Evolutionary conservation across 495 filamentous ascomycete species (phyloP).

Genomic region (Penicillium arizonense): DNA sequence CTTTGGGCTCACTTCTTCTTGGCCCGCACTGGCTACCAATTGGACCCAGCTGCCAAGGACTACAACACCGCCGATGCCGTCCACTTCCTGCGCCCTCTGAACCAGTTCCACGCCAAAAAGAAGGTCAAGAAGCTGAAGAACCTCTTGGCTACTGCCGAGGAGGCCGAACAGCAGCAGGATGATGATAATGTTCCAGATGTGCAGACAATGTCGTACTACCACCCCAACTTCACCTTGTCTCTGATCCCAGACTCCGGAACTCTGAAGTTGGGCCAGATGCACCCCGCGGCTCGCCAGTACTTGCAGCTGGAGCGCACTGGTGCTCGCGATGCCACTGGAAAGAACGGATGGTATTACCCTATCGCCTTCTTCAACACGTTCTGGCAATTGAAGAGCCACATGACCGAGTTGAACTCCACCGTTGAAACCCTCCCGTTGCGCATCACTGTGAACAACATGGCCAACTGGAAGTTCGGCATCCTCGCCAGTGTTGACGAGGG

Average conservation of each 20-base stretch:
- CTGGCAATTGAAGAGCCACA: slow-evolving; percentile 90
- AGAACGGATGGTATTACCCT: slow-evolving; percentile 97
- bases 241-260: slow-evolving; percentile 79
- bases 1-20: slow-evolving; percentile 93
- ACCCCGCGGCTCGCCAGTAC: slow-evolving; percentile 73
- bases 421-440: slow-evolving; percentile 79
- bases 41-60: slow-evolving; percentile 69
- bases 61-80: slow-evolving; percentile 76
- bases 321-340: slow-evolving; percentile 73
- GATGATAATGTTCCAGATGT: slow-evolving; percentile 54
- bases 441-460: slow-evolving; percentile 77
- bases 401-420: slow-evolving; percentile 90
- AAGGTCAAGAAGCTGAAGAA: slow-evolving; percentile 89
- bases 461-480: slow-evolving; percentile 88
- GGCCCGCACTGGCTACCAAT: slow-evolving; percentile 63
- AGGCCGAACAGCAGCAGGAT: slow-evolving; percentile 47
- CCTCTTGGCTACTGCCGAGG: slow-evolving; percentile 61
- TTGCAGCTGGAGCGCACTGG: slow-evolving; percentile 71
- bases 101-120: slow-evolving; percentile 88
- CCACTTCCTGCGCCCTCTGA: slow-evolving; percentile 82
- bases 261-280: slow-evolving; percentile 61
- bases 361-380: slow-evolving; percentile 92
- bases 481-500: slow-evolving; percentile 83
- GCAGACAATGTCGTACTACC: slow-evolving; percentile 81
- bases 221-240: slow-evolving; percentile 89